phyloP scores from a whole-genome alignment of 2,329 filamentous ascomycete genomes.

The Fusarium solani-melongenae region DNA sequence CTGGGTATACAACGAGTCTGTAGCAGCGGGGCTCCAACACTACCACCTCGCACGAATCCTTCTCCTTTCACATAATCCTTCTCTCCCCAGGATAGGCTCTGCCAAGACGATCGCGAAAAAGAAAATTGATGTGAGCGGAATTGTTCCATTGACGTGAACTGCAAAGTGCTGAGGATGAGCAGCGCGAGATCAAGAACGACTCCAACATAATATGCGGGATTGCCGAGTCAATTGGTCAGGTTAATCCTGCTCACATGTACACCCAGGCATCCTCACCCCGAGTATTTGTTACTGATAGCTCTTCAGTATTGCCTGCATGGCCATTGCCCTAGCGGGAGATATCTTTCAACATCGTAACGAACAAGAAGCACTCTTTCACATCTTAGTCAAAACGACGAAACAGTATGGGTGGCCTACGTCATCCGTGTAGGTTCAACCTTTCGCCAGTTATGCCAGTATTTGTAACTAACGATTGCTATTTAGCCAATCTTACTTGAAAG shows the following conservation, averaged over 20 bases:
- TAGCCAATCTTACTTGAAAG: not conserved
- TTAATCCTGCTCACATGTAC: not conserved
- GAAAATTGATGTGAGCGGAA: not conserved
- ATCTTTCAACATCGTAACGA: not conserved
- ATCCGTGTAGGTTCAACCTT: not conserved
- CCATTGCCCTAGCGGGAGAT: not conserved
- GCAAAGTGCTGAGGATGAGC: too few species aligned
- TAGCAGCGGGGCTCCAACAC: not conserved
- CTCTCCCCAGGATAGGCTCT: not conserved
- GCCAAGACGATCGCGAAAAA: not conserved
- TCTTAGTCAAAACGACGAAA: not conserved
- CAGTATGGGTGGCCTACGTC: not conserved
- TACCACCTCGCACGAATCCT: not conserved
- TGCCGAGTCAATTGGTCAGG: not conserved
- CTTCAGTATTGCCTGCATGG: not conserved
- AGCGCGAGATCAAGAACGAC: not conserved
- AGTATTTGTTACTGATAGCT: not conserved
- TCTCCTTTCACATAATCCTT: not conserved
- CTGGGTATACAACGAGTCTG: not conserved
- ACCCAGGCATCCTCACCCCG: too few species aligned
- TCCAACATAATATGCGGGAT: not conserved
- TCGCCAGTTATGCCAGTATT: not conserved
- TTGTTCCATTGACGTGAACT: too few species aligned
- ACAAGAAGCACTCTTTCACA: not conserved
- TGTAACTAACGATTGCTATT: not conserved